phyloP scores from a whole-genome alignment of 371 early-diverging fungal species.

The Capillidium heterosporum region DNA sequence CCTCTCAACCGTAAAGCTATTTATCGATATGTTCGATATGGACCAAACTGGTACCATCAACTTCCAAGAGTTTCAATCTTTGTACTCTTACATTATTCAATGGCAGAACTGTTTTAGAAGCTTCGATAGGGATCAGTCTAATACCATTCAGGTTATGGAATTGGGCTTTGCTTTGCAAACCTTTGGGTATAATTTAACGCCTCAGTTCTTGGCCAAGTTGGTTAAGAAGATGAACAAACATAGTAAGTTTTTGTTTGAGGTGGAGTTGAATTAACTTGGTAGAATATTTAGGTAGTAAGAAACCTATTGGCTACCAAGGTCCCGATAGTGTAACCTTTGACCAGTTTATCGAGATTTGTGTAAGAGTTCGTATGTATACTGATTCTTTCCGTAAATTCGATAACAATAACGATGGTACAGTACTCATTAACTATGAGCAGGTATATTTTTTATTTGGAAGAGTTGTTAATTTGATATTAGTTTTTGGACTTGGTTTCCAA shows the following conservation, averaged over 20 bases:
- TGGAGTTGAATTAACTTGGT: neutral
- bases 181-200: neutral
- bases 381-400: neutral
- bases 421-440: neutral
- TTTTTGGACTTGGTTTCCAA: no score
- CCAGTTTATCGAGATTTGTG: neutral
- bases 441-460: neutral
- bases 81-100: constrained; percentile 50
- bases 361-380: neutral
- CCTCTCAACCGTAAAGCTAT: constrained; percentile 18
- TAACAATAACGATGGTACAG: neutral
- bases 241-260: neutral
- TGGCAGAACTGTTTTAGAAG: constrained; percentile 57
- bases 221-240: neutral
- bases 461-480: no score
- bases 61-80: constrained; percentile 59
- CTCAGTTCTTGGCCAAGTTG: neutral
- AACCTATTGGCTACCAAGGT: neutral
- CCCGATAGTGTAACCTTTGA: neutral
- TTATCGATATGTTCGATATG: constrained; percentile 33
- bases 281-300: neutral
- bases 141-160: constrained; percentile 52
- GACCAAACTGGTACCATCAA: constrained; percentile 38
- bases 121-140: constrained; percentile 58
- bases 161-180: constrained; percentile 16